These are phyloP conservation scores for Exophiala mesophila DNA, from an alignment of 2,329 filamentous ascomycete genomes.

Conservation along the genomic window DNA sequence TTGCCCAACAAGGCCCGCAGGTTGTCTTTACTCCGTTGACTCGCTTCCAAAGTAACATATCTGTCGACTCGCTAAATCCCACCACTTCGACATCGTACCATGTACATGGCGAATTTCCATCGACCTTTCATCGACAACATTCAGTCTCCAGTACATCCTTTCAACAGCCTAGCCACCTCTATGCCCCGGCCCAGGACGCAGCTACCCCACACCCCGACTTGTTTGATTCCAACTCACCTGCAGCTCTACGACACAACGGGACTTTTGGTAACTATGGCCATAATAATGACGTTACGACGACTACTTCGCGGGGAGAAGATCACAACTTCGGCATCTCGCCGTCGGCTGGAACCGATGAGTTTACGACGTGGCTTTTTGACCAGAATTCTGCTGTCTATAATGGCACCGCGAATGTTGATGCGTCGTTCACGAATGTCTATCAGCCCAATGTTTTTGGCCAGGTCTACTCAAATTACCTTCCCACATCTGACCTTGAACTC, in stretches of 20 bases:
- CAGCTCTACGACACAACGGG: conserved; percentile 8
- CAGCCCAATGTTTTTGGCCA: conserved; percentile 20
- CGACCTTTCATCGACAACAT: conserved; percentile 16
- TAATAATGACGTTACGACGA: not conserved
- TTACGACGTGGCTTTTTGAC: conserved; percentile 5
- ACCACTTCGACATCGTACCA: conserved; percentile 1
- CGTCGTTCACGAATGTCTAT: conserved; percentile 1
- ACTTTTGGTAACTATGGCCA: conserved; percentile 10
- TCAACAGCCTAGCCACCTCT: not conserved
- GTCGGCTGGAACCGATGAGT: conserved; percentile 4
- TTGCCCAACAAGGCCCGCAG: not conserved
- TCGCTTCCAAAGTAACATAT: conserved; percentile 1
- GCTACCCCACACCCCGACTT: not conserved
- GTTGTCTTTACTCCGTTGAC: not conserved
- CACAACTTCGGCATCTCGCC: conserved; percentile 2
- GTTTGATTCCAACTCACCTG: not conserved
- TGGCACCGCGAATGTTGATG: not conserved
- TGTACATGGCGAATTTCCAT: conserved; percentile 20
- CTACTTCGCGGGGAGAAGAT: not conserved
- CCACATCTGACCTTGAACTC: conserved; percentile 1
- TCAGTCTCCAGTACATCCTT: not conserved
- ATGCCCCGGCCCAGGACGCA: not conserved
- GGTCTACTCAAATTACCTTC: conserved; percentile 28
- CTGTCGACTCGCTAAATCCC: not conserved
- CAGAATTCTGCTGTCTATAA: conserved; percentile 2